phyloP scores from a whole-genome alignment of 2,329 filamentous ascomycete species.

The Diaporthe capsici region DNA sequence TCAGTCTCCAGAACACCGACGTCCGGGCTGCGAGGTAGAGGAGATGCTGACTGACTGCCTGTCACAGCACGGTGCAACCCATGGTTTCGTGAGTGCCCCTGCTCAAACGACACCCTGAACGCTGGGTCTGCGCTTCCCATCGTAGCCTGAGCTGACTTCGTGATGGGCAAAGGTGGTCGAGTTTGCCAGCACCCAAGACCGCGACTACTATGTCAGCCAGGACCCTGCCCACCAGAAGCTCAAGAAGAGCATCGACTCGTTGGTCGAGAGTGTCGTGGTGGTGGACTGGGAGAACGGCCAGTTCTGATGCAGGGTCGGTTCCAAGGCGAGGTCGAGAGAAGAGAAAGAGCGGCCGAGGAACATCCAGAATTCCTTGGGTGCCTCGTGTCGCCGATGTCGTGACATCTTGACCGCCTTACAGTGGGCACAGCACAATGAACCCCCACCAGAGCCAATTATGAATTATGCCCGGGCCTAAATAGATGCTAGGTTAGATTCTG shows the following conservation, averaged over 20 bases:
- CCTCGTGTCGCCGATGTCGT: neutral
- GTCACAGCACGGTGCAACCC: conserved; percentile 11
- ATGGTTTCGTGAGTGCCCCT: conserved; percentile 21
- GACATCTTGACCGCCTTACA: neutral
- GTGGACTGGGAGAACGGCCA: conserved; percentile 67
- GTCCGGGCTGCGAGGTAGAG: neutral
- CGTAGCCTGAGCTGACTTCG: neutral
- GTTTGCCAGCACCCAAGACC: conserved; percentile 73
- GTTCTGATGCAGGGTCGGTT: conserved; percentile 48
- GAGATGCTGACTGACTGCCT: neutral
- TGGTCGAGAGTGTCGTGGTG: conserved; percentile 67
- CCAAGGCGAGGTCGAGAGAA: conserved; percentile 18
- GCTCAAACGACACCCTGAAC: neutral
- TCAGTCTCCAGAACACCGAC: conserved; percentile 49
- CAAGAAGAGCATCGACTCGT: conserved; percentile 60
- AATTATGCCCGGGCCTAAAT: neutral
- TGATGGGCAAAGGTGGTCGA: conserved; percentile 63
- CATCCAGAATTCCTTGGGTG: neutral
- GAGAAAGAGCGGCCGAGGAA: too few relatives aligned
- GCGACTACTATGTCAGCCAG: conserved; percentile 75
- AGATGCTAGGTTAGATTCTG: neutral
- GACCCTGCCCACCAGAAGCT: conserved; percentile 76
- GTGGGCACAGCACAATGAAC: neutral
- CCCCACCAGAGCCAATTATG: neutral
- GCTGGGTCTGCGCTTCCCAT: neutral